Conservation (phyloP, 169 alveolate genomes). For the Plasmodium knowlesi region DNA sequence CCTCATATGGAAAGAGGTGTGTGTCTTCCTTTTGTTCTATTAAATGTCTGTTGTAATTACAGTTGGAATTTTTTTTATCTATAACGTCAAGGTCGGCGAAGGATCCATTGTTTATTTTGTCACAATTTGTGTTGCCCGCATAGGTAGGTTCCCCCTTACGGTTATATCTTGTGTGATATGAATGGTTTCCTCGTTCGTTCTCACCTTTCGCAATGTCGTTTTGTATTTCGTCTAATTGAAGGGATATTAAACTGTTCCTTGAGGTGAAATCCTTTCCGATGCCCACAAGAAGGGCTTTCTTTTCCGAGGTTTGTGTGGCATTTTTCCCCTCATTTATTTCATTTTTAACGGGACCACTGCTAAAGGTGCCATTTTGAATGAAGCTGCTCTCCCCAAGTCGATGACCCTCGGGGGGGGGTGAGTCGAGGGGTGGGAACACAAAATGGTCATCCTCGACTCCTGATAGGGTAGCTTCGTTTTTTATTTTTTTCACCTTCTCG, state of each 20-base stretch:
- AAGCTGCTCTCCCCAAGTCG: not conserved
- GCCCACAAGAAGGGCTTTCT: not conserved
- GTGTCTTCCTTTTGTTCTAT: not conserved
- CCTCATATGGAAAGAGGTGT: not conserved
- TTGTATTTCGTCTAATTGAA: not conserved
- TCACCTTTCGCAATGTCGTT: not conserved
- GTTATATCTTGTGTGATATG: not conserved
- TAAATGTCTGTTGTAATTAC: constrained; percentile 3
- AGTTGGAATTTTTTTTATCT: not conserved
- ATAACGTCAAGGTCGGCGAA: not conserved
- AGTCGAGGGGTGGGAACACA: constrained; percentile 4
- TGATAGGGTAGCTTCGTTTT: constrained; percentile 21
- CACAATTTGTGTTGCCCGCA: not conserved
- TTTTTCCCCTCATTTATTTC: not conserved
- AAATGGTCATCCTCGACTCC: constrained; percentile 16
- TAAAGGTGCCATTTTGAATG: not conserved
- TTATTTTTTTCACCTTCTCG: constrained; percentile 55
- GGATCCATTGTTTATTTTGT: not conserved
- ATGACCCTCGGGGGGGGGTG: not conserved
- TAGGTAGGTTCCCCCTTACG: not conserved
- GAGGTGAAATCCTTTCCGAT: not conserved
- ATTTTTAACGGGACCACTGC: not conserved
- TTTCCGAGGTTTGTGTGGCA: not conserved
- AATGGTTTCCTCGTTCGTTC: not conserved
- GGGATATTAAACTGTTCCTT: not conserved